Evolutionary conservation across 2,329 filamentous ascomycete species (phyloP).

Genomic region (Exophiala xenobiotica): DNA sequence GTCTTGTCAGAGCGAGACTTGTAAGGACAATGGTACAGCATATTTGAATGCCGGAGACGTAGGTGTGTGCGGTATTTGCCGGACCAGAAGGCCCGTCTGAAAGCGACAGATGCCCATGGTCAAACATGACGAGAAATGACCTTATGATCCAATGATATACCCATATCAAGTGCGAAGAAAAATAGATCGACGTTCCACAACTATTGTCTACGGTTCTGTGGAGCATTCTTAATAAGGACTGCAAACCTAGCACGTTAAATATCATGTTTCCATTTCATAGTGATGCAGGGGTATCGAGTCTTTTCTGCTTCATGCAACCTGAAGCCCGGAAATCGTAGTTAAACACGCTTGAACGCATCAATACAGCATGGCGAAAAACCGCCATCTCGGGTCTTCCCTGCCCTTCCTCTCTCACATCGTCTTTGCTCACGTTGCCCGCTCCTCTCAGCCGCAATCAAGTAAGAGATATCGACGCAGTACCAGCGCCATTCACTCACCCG

Average conservation of each 20-base stretch:
- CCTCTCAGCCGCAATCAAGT: too few species aligned
- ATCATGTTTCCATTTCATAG: too few species aligned
- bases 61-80: slow-evolving; percentile 69
- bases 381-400: too few species aligned
- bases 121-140: not conserved
- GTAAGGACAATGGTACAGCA: slow-evolving; percentile 46
- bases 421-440: too few species aligned
- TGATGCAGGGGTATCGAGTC: too few species aligned
- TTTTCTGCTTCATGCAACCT: too few species aligned
- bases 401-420: too few species aligned
- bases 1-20: slow-evolving; percentile 60
- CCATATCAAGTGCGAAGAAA: not conserved
- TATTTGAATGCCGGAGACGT: slow-evolving; percentile 71
- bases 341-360: too few species aligned
- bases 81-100: slow-evolving; percentile 37
- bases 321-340: too few species aligned
- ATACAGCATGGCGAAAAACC: too few species aligned
- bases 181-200: not conserved
- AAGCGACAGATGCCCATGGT: not conserved
- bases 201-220: not conserved
- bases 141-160: slow-evolving; percentile 1
- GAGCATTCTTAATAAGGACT: not conserved
- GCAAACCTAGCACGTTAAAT: not conserved
- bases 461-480: too few species aligned
- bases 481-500: too few species aligned